Evolutionary conservation across 2,329 filamentous ascomycete genomes (phyloP).

Genomic region (Spiromastix sp.): DNA sequence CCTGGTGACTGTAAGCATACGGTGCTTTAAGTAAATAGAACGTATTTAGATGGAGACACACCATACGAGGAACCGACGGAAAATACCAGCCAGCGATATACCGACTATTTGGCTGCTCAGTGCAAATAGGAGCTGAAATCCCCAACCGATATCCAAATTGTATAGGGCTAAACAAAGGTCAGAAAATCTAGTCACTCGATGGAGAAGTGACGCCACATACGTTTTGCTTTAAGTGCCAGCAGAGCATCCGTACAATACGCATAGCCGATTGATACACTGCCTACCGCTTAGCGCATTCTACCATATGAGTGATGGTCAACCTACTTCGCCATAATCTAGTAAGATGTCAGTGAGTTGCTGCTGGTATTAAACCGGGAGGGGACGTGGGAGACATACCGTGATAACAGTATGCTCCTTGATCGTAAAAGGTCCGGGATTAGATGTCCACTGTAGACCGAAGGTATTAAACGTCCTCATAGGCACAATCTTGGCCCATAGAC

Average conservation of each 20-base stretch:
- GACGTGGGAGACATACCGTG: constrained; percentile 45
- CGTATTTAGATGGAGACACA: constrained; percentile 6
- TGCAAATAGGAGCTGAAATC: constrained; percentile 18
- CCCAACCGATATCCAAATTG: constrained; percentile 16
- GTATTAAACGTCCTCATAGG: constrained; percentile 22
- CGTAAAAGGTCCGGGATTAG: constrained; percentile 30
- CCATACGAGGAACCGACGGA: constrained; percentile 52
- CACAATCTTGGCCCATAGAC: constrained; percentile 23
- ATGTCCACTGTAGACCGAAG: constrained; percentile 22
- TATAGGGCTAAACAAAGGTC: constrained; percentile 12
- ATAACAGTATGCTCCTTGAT: constrained; percentile 32
- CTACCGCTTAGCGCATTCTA: neutral
- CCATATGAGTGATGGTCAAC: constrained; percentile 32
- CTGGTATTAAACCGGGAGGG: no score
- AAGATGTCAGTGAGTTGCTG: constrained; percentile 59
- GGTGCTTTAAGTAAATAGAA: neutral
- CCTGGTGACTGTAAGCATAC: constrained; percentile 10
- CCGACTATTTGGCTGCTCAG: constrained; percentile 43
- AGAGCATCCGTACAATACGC: constrained; percentile 20
- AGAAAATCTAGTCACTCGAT: neutral
- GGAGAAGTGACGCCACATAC: constrained; percentile 9
- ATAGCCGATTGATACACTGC: constrained; percentile 18
- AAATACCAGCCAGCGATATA: constrained; percentile 50
- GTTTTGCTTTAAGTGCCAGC: constrained; percentile 16
- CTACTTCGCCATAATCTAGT: constrained; percentile 55